Evolutionary conservation across 768 basidiomycete species (phyloP), one percentile per base, ranked within the genome.

Genomic region (Collybiopsis luxurians): DNA sequence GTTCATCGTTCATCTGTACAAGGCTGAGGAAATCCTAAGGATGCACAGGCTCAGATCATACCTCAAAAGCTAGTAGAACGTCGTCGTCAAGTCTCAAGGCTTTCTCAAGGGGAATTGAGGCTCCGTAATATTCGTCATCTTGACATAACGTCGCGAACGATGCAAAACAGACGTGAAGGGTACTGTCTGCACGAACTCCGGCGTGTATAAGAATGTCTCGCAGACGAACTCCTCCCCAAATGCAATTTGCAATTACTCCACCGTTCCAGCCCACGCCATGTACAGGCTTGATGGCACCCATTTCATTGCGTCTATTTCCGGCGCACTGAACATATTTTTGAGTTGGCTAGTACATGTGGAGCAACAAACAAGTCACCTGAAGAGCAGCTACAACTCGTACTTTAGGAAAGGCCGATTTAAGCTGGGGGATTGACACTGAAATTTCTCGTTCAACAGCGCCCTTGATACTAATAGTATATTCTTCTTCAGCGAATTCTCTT

Each of bases 241-340:
- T 75, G 61, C 80, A 82, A 66, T 90, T 90, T 55, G 82, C 82
- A 46, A 87, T 81, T n/a, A 85, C 85, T 19, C 85, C 88, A 56
- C 85, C 83, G 21, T 74, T 74, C 86, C 86, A 89, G 3, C 75
- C 76, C 23, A 88, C 78, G 7, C 86, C 86, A 36, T 80, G 70
- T 0, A 86, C 85, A 0, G 75, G 72, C 55, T 82, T 84, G 39
- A 80, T 76, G 6, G 73, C 69, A 7, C 79, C 80, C 85, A 87
- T 87, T 69, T 84, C 83, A 51, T 78, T 81, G 11, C 85, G 75
- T 58, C 85, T 75, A 60, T 86, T 86, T n/a, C 85, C 85, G 6
- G 85, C 85, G 59, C 85, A 87, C 84, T 55, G 30, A 15, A 26
- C 24, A 17, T 4, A 43, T 27, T 13, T 2, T 17, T 45, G 10